A percentile compares a stretch with the other conserved stretches of the same genome.
Evolutionary conservation across 352 stramenopile species (phyloP).

Genomic region (Phytophthora lateralis): DNA sequence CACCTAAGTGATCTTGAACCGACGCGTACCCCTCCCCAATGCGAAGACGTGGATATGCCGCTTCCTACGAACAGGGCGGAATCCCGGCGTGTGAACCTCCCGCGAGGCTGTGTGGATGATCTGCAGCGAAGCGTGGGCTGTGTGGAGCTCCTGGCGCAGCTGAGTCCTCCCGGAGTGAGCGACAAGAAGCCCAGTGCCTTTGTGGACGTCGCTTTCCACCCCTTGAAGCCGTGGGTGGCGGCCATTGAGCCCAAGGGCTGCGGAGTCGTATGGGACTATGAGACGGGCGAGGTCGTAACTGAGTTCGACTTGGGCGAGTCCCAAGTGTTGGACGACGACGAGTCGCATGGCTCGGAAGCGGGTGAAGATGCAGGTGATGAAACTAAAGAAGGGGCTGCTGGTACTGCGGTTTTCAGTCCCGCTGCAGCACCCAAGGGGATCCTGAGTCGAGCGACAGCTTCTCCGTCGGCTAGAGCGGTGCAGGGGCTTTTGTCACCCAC

Average conservation of each 20-base stretch:
- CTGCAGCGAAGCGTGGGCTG: constrained; percentile 55
- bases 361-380: constrained; percentile 17
- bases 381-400: neutral
- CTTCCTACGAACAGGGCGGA: neutral
- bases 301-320: constrained; percentile 74
- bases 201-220: constrained; percentile 68
- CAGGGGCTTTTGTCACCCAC: constrained; percentile 32
- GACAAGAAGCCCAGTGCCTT: constrained; percentile 80
- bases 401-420: constrained; percentile 11
- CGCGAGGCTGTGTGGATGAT: constrained; percentile 62
- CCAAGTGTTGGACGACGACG: constrained; percentile 39
- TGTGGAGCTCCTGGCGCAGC: constrained; percentile 60
- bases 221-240: constrained; percentile 68
- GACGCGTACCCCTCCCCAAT: constrained; percentile 13
- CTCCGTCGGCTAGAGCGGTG: constrained; percentile 42
- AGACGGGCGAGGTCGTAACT: constrained; percentile 61
- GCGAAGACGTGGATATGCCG: constrained; percentile 2
- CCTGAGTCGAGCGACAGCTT: constrained; percentile 45
- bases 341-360: constrained; percentile 15
- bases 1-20: constrained; percentile 32
- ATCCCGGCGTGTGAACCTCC: constrained; percentile 28
- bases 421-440: constrained; percentile 36
- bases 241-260: constrained; percentile 66
- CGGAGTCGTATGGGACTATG: constrained; percentile 76
- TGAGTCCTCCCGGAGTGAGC: constrained; percentile 54